These are phyloP conservation scores for Cercospora berteroae DNA, from an alignment of 2,329 filamentous ascomycete genomes.

Conservation along the genomic window DNA sequence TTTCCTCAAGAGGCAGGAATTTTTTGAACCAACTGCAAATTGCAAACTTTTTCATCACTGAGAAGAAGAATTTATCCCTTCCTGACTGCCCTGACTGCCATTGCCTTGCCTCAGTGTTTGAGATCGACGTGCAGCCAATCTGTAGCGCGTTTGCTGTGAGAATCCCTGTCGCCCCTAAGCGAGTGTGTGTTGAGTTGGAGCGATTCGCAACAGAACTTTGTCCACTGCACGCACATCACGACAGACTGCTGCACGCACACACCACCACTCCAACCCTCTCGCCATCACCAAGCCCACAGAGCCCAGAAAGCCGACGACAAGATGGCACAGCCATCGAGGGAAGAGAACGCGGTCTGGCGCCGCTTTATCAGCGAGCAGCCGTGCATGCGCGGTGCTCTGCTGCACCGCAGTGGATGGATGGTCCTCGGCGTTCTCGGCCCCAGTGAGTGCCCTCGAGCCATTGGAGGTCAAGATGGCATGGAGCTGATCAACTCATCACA, in stretches of 20 bases:
- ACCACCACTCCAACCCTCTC: not conserved
- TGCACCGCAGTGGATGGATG: not conserved
- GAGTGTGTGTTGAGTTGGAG: not conserved
- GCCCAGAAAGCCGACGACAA: not conserved
- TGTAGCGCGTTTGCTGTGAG: not conserved
- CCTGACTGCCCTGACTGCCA: not conserved
- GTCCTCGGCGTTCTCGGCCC: not conserved
- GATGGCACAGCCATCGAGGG: not conserved
- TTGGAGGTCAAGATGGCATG: not conserved
- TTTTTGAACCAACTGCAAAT: not conserved
- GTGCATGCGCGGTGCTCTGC: not conserved
- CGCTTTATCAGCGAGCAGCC: not conserved
- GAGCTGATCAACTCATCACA: not conserved
- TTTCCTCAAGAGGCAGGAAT: not conserved
- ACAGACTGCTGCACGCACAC: not conserved
- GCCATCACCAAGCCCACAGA: not conserved
- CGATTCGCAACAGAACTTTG: not conserved
- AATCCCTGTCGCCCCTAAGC: not conserved
- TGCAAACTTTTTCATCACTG: conserved; percentile 1
- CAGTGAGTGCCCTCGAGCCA: not conserved
- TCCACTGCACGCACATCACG: not conserved
- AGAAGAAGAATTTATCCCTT: not conserved
- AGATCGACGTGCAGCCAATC: not conserved
- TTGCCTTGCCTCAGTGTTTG: not conserved
- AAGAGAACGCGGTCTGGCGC: not conserved